A percentile compares a stretch with the other conserved stretches of the same genome.
Conservation (phyloP, 345 rosid species). For the Linum trigynum region DNA sequence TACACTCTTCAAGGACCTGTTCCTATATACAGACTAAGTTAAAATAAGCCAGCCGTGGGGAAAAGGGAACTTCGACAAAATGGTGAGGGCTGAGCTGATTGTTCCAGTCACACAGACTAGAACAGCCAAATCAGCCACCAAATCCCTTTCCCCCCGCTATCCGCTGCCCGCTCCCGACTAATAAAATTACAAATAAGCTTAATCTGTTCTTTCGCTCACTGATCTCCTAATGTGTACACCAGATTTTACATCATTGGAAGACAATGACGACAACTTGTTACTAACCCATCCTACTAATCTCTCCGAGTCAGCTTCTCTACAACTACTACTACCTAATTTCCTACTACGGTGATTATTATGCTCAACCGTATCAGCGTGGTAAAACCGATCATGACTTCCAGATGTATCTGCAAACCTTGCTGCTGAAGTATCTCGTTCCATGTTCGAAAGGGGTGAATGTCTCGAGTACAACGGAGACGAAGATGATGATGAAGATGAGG, state of each 20-base stretch:
- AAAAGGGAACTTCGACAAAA: background rate
- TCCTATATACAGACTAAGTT: too few species aligned
- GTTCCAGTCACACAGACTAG: too few species aligned
- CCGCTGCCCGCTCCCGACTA: background rate
- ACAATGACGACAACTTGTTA: slow-evolving; percentile 3
- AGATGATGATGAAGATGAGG: slow-evolving; percentile 25
- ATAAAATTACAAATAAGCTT: background rate
- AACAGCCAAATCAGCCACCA: background rate
- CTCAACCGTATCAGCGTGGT: slow-evolving; percentile 24
- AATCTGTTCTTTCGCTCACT: slow-evolving; percentile 7
- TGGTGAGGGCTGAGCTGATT: background rate
- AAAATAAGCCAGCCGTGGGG: background rate
- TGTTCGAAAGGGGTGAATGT: slow-evolving; percentile 26
- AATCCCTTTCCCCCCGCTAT: background rate
- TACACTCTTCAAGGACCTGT: background rate
- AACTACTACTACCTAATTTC: slow-evolving; percentile 21
- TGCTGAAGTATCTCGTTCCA: slow-evolving; percentile 11
- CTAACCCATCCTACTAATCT: slow-evolving; percentile 26
- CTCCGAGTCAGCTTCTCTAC: slow-evolving; percentile 33
- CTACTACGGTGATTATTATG: slow-evolving; percentile 20
- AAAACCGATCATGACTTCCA: slow-evolving; percentile 21
- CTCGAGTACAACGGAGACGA: slow-evolving; percentile 46
- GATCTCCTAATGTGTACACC: slow-evolving; percentile 20
- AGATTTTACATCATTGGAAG: slow-evolving; percentile 29
- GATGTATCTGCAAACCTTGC: slow-evolving; percentile 22